Evolutionary conservation across 345 rosid genomes (phyloP).

Genomic region (Gossypium mustelinum): DNA sequence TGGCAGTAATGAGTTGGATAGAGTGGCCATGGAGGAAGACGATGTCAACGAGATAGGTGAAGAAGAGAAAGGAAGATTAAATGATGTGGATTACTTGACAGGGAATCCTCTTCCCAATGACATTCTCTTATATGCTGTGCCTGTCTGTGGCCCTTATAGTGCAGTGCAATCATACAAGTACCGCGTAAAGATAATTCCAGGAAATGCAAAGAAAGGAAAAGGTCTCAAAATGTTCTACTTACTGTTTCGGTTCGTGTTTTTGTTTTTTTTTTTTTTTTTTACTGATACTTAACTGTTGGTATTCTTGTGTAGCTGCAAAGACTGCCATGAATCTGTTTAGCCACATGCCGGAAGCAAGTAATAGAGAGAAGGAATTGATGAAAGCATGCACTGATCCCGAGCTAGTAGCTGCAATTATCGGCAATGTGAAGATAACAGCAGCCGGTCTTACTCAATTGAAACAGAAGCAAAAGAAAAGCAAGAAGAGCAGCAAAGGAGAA

Average conservation of each 20-base stretch:
- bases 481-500: constrained; percentile 37
- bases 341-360: constrained; percentile 76
- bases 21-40: constrained; percentile 86
- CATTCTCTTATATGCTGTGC: constrained; percentile 75
- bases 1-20: constrained; percentile 48
- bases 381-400: constrained; percentile 94
- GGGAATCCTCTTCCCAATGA: constrained; percentile 78
- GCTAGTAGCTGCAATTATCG: constrained; percentile 84
- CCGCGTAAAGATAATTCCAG: constrained; percentile 85
- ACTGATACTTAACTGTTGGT: neutral
- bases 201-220: constrained; percentile 89
- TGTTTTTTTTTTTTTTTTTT: neutral
- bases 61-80: constrained; percentile 82
- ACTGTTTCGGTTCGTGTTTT: neutral
- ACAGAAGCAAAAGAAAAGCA: constrained; percentile 93
- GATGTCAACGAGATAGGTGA: constrained; percentile 87
- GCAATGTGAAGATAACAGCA: constrained; percentile 84
- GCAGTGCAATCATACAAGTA: constrained; percentile 88
- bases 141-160: constrained; percentile 90
- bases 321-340: constrained; percentile 85
- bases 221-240: constrained; percentile 36
- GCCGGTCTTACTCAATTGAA: constrained; percentile 92
- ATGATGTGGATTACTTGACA: constrained; percentile 82
- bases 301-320: constrained; percentile 58
- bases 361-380: constrained; percentile 91